Percentiles rank a stretch among this genome's conserved stretches.
phyloP scores from a whole-genome alignment of 495 filamentous ascomycete species.

The Glonium stellatum region DNA sequence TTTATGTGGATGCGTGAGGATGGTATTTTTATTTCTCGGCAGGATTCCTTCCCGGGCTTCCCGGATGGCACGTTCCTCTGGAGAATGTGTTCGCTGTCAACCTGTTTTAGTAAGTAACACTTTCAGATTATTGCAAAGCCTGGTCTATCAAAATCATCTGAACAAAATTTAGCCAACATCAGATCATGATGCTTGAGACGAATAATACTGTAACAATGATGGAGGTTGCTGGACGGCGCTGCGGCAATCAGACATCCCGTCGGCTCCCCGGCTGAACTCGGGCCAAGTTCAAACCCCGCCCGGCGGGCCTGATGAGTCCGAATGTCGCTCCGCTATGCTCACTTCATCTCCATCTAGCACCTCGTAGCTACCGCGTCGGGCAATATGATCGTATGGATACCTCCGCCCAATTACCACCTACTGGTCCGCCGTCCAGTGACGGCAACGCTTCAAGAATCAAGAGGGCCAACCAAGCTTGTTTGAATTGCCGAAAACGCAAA shows the following conservation, averaged over 20 bases:
- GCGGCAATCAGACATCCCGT: not conserved
- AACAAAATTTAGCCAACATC: too few species aligned
- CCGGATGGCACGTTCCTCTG: too few species aligned
- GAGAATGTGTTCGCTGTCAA: too few species aligned
- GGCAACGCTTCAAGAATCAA: conserved; percentile 37
- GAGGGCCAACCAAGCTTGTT: conserved; percentile 55
- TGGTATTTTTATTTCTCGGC: too few species aligned
- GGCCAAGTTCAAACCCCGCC: not conserved
- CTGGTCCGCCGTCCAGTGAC: not conserved
- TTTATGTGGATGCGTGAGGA: too few species aligned
- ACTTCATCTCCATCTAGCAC: not conserved
- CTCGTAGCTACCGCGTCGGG: conserved; percentile 1
- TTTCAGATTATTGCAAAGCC: too few species aligned
- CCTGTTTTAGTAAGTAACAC: too few species aligned
- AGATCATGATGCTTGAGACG: too few species aligned
- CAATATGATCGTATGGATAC: conserved; percentile 19
- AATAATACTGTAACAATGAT: too few species aligned
- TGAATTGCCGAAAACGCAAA: conserved; percentile 57
- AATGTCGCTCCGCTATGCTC: not conserved
- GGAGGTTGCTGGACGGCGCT: too few species aligned
- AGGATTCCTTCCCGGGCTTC: too few species aligned
- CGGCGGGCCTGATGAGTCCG: not conserved
- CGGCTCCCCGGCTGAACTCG: not conserved
- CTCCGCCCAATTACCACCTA: conserved; percentile 8
- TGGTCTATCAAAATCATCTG: too few species aligned